phyloP scores from a whole-genome alignment of 2,329 filamentous ascomycete species.

The Pyrenochaeta sp. region DNA sequence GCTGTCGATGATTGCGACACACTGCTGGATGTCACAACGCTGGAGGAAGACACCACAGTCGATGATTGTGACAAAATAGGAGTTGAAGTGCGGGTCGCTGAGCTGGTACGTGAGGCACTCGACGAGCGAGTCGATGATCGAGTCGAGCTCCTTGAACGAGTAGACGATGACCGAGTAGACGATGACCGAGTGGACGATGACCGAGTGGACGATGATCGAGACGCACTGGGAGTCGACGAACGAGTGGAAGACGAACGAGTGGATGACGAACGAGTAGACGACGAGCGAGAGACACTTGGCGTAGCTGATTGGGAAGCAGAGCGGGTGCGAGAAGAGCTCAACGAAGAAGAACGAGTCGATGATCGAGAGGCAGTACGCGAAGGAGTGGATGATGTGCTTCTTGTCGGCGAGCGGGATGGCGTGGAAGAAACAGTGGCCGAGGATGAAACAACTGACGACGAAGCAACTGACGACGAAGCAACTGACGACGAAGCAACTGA shows the following conservation, averaged over 20 bases:
- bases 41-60: too few relatives aligned
- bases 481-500: neutral
- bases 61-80: too few relatives aligned
- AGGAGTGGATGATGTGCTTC: neutral
- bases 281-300: neutral
- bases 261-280: neutral
- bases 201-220: neutral
- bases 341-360: neutral
- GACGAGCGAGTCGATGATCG: too few relatives aligned
- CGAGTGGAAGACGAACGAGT: neutral
- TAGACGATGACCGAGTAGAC: neutral
- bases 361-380: neutral
- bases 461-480: slow-evolving; percentile 47
- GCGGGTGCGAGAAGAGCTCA: too few relatives aligned
- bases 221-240: neutral
- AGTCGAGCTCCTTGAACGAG: too few relatives aligned
- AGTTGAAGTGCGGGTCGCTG: too few relatives aligned
- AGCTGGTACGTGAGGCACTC: too few relatives aligned
- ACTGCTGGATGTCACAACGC: too few relatives aligned
- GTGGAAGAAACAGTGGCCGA: neutral
- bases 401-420: neutral
- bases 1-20: too few relatives aligned
- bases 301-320: neutral
- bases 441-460: slow-evolving; percentile 62
- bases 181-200: neutral